Evolutionary conservation across 257 asterid genomes (phyloP).

Genomic region (Nicotiana undulata): DNA sequence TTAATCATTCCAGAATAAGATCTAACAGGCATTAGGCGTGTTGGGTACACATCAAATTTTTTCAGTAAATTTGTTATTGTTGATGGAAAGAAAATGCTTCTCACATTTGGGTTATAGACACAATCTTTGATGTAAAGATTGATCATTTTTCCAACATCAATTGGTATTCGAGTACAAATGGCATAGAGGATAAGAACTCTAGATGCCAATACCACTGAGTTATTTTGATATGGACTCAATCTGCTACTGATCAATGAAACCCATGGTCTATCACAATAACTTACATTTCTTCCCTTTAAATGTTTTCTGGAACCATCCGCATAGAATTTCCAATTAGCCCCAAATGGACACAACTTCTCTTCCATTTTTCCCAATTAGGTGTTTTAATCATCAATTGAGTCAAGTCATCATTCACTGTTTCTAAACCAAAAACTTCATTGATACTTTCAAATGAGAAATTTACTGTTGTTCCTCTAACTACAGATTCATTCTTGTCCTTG

Average conservation of each 20-base stretch:
- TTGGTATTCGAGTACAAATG: not conserved
- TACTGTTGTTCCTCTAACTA: not conserved
- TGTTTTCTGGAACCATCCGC: not conserved
- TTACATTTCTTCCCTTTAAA: not conserved
- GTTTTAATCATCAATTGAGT: not conserved
- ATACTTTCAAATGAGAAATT: too few species aligned
- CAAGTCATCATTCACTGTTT: not conserved
- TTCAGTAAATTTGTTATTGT: not conserved
- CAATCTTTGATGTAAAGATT: not conserved
- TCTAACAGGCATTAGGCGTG: too few species aligned
- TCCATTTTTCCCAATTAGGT: not conserved
- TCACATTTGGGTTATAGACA: too few species aligned
- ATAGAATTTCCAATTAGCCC: not conserved
- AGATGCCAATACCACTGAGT: not conserved
- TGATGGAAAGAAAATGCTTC: not conserved
- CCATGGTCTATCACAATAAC: not conserved
- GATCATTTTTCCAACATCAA: not conserved
- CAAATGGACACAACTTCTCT: not conserved
- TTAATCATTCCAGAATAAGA: too few species aligned
- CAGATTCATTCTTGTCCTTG: not conserved
- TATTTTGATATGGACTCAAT: not conserved
- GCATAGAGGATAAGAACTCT: not conserved
- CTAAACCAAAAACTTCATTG: not conserved
- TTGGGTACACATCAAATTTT: not conserved
- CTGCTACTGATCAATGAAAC: not conserved